Conservation (phyloP, 805 yeast species). For the Lachancea quebecensis region DNA sequence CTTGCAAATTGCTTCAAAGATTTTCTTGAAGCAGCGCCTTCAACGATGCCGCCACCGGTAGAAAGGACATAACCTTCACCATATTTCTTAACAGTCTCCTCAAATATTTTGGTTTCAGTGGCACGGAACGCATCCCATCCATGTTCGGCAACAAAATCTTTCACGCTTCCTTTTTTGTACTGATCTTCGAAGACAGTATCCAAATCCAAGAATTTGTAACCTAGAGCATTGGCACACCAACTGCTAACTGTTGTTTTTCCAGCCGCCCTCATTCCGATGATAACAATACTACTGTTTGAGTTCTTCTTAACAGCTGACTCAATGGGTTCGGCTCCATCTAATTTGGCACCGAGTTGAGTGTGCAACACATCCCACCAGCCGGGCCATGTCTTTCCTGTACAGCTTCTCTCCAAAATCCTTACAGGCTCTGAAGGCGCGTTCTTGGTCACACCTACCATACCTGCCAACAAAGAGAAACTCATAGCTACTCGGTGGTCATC, state of each 20-base stretch:
- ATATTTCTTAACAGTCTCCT: slow-evolving; percentile 35
- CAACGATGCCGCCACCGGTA: slow-evolving; percentile 96
- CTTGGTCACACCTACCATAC: slow-evolving; percentile 38
- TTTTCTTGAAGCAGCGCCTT: slow-evolving; percentile 59
- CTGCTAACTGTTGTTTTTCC: slow-evolving; percentile 85
- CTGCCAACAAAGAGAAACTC: slow-evolving; percentile 88
- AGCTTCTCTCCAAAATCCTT: slow-evolving; percentile 73
- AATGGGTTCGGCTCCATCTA: slow-evolving; percentile 66
- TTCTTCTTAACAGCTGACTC: slow-evolving; percentile 5
- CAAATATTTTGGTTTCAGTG: slow-evolving; percentile 52
- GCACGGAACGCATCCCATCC: slow-evolving; percentile 89
- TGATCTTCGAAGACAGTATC: slow-evolving; percentile 64
- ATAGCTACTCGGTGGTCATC: slow-evolving; percentile 98
- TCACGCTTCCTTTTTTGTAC: slow-evolving; percentile 41
- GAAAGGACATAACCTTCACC: slow-evolving; percentile 64
- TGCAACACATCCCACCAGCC: slow-evolving; percentile 98
- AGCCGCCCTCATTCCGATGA: slow-evolving; percentile 97
- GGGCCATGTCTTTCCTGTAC: slow-evolving; percentile 98
- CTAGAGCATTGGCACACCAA: slow-evolving; percentile 67
- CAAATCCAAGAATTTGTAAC: slow-evolving; percentile 64
- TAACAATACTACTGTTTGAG: slow-evolving; percentile 45
- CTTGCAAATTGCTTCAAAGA: slow-evolving; percentile 48
- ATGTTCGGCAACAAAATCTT: slow-evolving; percentile 49
- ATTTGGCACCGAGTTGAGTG: slow-evolving; percentile 50
- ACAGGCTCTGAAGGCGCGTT: slow-evolving; percentile 36